A percentile compares a stretch with the other conserved stretches of the same genome.
phyloP scores from a whole-genome alignment of 1,139 yeast genomes.

The Pichia sp. region DNA sequence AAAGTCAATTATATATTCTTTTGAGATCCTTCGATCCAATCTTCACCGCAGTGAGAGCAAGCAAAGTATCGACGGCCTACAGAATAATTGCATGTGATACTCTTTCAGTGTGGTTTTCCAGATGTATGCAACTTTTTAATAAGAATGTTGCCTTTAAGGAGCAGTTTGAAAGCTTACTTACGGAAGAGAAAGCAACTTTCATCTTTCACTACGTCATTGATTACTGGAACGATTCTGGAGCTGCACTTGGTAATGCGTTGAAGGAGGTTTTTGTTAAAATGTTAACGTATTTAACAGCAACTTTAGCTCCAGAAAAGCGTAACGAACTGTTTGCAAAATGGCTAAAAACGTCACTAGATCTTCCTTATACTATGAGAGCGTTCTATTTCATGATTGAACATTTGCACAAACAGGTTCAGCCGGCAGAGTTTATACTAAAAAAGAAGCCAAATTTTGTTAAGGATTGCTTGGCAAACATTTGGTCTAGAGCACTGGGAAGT shows the following conservation, averaged over 20 bases:
- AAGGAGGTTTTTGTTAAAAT: conserved; percentile 55
- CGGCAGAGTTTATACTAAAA: conserved; percentile 37
- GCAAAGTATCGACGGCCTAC: conserved; percentile 32
- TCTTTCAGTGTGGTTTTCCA: conserved; percentile 57
- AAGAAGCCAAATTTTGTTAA: conserved; percentile 43
- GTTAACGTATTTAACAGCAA: conserved; percentile 34
- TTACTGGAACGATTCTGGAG: conserved; percentile 67
- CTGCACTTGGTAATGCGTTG: conserved; percentile 66
- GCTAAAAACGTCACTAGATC: conserved; percentile 41
- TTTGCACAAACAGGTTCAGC: conserved; percentile 45
- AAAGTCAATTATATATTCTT: conserved; percentile 4
- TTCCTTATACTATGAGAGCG: conserved; percentile 51
- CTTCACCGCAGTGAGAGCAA: conserved; percentile 22
- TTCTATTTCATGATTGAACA: conserved; percentile 56
- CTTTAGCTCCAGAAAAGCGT: conserved; percentile 14
- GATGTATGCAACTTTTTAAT: conserved; percentile 33
- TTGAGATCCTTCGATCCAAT: conserved; percentile 19
- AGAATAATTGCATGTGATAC: conserved; percentile 54
- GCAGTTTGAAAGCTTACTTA: conserved; percentile 18
- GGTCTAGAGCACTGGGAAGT: conserved; percentile 60
- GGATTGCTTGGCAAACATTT: conserved; percentile 46
- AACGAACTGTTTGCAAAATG: conserved; percentile 38
- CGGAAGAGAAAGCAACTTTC: conserved; percentile 32
- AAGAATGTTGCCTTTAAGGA: conserved; percentile 10
- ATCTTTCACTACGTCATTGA: conserved; percentile 57